Base-by-base conservation (phyloP, 1,139 yeast species). In the Yamadazyma triangularis region DNA sequence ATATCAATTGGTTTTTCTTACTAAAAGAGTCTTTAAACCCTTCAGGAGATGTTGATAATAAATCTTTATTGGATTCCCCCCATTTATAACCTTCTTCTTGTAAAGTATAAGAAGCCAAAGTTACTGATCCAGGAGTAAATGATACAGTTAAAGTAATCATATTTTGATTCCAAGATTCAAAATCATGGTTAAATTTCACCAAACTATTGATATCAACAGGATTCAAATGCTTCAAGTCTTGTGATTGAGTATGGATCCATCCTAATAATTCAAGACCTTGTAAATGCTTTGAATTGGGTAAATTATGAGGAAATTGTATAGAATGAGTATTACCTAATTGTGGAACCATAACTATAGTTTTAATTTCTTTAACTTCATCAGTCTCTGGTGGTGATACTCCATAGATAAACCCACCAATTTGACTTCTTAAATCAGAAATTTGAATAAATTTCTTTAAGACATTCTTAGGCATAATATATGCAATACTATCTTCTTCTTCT, bases 401-500 rank as follows among this genome's bases (percentile, higher is more conserved):
- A 53, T 73, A 91, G 13, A 91, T 48, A 35, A 71, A 78, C 0
- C 85, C 98, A 21, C 85, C 96, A 26, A 89, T 76, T 51, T 88
- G 95, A 4, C 84, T 74, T 39, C 94, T 70, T 20, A 83, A 64
- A 51, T 91, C 99, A 0, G 95, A 73, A 23, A 87, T 78, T 48
- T 79, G 84, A 34, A 89, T 75, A 44, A 91, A 80, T 56, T 80
- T 84, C 50, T 78, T 77, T 35, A 91, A 60, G 23, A 91, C 50
- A 49, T 89, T 89, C 52, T 81, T 79, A 3, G 98, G 96, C 59
- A 91, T 57, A 30, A 89, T 73, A 48, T 77, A 86, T 0, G 93
- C 86, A 35, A 54, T 64, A 8, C 60, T 51, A 31, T 69, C 74
- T 2, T 26, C 39, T 10, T 67, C 76, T 32, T 68, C 77, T 34